Evolutionary conservation across 2,329 filamentous ascomycete genomes (phyloP).

Genomic region (Arthrinium phaeospermum): DNA sequence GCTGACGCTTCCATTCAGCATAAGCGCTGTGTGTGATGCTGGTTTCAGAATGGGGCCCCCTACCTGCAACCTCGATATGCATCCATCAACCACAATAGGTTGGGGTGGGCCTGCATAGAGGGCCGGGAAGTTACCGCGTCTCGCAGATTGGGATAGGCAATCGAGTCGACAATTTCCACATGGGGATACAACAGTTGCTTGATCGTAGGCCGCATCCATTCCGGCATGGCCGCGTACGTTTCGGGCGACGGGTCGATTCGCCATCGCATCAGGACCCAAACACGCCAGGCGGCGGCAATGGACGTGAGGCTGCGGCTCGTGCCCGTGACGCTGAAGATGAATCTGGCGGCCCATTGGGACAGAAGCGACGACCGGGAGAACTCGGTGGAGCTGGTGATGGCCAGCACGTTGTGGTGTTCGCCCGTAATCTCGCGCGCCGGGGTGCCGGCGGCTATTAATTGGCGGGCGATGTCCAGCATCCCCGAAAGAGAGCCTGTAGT

Average conservation of each 20-base stretch:
- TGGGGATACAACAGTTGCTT: slow-evolving; percentile 14
- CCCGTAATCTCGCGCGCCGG: slow-evolving; percentile 11
- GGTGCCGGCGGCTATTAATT: slow-evolving; percentile 8
- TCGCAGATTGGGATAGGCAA: slow-evolving; percentile 1
- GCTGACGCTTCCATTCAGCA: not conserved
- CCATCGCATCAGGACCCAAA: slow-evolving; percentile 15
- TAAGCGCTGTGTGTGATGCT: not conserved
- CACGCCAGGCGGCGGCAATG: slow-evolving; percentile 16
- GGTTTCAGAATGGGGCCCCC: not conserved
- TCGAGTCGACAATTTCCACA: slow-evolving; percentile 12
- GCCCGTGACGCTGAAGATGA: slow-evolving; percentile 18
- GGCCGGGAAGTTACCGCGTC: slow-evolving; percentile 2
- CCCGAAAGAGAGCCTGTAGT: slow-evolving; percentile 15
- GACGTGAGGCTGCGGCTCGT: not conserved
- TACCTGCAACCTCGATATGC: slow-evolving; percentile 7
- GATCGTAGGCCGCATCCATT: slow-evolving; percentile 5
- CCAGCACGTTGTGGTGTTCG: slow-evolving; percentile 8
- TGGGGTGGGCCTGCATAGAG: slow-evolving; percentile 9
- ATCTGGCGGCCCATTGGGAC: slow-evolving; percentile 11
- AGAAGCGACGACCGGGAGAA: slow-evolving; percentile 9
- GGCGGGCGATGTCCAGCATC: not conserved
- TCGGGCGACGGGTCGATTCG: slow-evolving; percentile 11
- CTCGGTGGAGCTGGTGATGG: not conserved
- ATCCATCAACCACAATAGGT: slow-evolving; percentile 12
- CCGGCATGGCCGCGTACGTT: slow-evolving; percentile 16